phyloP scores from a whole-genome alignment of 495 filamentous ascomycete species.

The Hyphodiscus hymeniophilus region DNA sequence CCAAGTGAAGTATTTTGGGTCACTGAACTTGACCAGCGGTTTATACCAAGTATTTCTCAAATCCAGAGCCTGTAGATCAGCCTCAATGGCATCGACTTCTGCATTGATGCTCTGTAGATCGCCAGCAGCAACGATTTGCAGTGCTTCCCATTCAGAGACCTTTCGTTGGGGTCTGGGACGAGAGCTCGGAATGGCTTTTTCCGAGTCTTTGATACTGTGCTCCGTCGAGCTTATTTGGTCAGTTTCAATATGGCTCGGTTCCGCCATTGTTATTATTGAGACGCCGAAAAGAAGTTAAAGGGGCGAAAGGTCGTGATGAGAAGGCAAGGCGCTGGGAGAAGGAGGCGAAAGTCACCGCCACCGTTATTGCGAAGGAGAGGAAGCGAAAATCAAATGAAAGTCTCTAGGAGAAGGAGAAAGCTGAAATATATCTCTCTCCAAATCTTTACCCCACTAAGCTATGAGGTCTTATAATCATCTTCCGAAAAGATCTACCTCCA shows the following conservation, averaged over 20 bases:
- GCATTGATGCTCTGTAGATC: conserved; percentile 21
- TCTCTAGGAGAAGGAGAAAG: too few relatives aligned
- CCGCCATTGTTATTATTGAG: conserved; percentile 6
- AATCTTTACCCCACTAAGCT: too few relatives aligned
- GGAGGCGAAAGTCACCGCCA: too few relatives aligned
- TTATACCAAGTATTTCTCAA: conserved; percentile 17
- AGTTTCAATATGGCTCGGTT: background rate
- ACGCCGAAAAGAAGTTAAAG: background rate
- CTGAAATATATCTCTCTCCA: too few relatives aligned
- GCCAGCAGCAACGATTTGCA: conserved; percentile 21
- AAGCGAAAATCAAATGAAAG: too few relatives aligned
- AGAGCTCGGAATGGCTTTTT: too few relatives aligned
- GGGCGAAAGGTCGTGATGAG: background rate
- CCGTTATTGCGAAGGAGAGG: too few relatives aligned
- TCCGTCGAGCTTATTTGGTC: conserved; percentile 13
- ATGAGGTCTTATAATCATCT: too few relatives aligned
- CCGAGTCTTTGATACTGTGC: background rate
- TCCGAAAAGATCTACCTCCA: too few relatives aligned
- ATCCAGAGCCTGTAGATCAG: conserved; percentile 14
- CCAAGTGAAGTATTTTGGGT: conserved; percentile 42
- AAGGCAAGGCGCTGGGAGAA: too few relatives aligned
- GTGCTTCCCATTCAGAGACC: conserved; percentile 21
- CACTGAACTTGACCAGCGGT: conserved; percentile 17
- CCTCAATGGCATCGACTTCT: conserved; percentile 16
- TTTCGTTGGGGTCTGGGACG: too few relatives aligned